Conservation (phyloP, 495 filamentous ascomycete species). For the Letharia lupina region DNA sequence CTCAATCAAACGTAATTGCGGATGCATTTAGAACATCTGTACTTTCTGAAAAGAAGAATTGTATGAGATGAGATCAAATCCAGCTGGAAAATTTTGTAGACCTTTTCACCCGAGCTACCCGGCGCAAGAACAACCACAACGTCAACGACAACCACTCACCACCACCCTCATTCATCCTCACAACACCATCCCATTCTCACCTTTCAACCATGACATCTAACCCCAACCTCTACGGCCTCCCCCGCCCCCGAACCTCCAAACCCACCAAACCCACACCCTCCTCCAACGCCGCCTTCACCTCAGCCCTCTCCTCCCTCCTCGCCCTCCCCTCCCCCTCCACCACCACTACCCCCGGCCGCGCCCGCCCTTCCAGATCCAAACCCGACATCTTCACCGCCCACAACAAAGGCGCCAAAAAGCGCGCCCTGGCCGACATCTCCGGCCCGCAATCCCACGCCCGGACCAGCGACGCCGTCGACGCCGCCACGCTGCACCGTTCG, state of each 20-base stretch:
- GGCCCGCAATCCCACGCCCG: constrained; percentile 31
- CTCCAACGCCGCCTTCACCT: constrained; percentile 37
- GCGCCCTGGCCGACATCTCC: constrained; percentile 43
- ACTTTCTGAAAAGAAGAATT: no score
- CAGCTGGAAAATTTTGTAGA: neutral
- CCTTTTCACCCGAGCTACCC: constrained; percentile 1
- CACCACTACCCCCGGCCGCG: constrained; percentile 43
- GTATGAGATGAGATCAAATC: no score
- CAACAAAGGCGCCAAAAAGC: constrained; percentile 62
- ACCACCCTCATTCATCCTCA: neutral
- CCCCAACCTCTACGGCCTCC: constrained; percentile 64
- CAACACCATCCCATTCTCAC: neutral
- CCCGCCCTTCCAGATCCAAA: constrained; percentile 60
- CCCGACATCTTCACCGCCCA: constrained; percentile 61
- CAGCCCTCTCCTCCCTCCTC: constrained; percentile 66
- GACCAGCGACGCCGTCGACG: constrained; percentile 38
- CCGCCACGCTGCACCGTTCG: constrained; percentile 47
- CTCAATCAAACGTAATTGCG: no score
- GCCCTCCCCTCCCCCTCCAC: constrained; percentile 39
- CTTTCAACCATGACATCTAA: constrained; percentile 44
- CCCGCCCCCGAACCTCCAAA: constrained; percentile 44
- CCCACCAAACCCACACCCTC: constrained; percentile 50
- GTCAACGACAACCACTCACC: neutral
- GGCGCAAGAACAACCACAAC: neutral
- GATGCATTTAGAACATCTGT: no score